Base-by-base conservation (phyloP, 2,329 filamentous ascomycete genomes). In the Botryosphaeria dothidea region DNA sequence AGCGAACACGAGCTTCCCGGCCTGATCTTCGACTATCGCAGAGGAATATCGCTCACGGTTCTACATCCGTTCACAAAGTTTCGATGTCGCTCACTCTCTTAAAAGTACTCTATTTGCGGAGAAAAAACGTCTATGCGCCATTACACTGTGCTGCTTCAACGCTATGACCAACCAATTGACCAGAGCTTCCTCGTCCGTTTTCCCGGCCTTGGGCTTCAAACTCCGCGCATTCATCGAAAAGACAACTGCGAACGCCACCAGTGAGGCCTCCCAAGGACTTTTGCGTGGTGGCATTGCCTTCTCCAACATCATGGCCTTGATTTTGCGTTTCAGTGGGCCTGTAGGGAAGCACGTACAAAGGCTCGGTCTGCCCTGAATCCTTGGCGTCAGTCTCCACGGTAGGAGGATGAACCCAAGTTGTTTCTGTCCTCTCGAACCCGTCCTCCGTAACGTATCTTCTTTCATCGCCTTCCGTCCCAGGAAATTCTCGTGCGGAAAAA, bases 331-430 rank as follows among this genome's bases (percentile, higher is more conserved):
- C 9, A 23, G 7, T n/a, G 13, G 31, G 48, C 29, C 11, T 17
- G 9, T 21, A 3, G 1, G 25, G 41, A 31, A 19, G 27, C 41
- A 52, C 34, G 38, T 63, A 63, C 15, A 63, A 54, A 3, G 64
- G 41, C 29, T 65, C 65, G 0, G 76, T 78, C 66, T 78, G 75
- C 6, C 76, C 77, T 1, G 71, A 71, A 21, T 70, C 66, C 13
- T 69, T 66, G 9, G 68, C 75, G 21, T 70, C 74, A 8, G 70
- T 70, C 61, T 80, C 78, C 3, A 82, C 61, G 1, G 72, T 76
- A 1, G 82, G 81, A 31, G 79, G 77, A 68, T 84, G 79, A 1
- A 83, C 72, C 72, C 79, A 82, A 4, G 77, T 82, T 4, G 77
- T 78, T 66, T 83, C 79, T 19, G 75, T 80, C 29, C 76, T 75